Conservation (phyloP, 768 basidiomycete genomes). For the Mycena vulgaris region DNA sequence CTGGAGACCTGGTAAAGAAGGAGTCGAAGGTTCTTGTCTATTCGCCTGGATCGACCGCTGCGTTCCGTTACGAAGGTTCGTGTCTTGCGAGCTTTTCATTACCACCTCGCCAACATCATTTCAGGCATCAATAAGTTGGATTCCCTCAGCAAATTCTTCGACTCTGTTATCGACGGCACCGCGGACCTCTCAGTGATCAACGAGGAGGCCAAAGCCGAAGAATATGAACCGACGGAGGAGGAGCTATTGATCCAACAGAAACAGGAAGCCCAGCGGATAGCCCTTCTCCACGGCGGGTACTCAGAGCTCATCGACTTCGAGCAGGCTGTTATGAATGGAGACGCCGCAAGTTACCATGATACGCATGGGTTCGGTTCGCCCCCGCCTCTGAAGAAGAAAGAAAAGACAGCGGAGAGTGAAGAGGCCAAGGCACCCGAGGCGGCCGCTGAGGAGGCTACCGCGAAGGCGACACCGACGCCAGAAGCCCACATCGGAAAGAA, state of each 20-base stretch:
- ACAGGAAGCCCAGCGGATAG: conserved; percentile 69
- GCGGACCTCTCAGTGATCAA: conserved; percentile 65
- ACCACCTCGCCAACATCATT: background rate
- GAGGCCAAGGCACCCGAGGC: conserved; percentile 3
- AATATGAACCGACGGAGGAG: conserved; percentile 56
- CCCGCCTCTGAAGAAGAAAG: conserved; percentile 49
- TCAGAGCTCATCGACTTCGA: conserved; percentile 68
- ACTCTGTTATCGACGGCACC: conserved; percentile 78
- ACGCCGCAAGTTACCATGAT: conserved; percentile 62
- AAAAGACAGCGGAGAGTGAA: conserved; percentile 27
- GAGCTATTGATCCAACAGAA: conserved; percentile 64
- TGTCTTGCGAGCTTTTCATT: background rate
- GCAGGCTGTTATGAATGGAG: conserved; percentile 59
- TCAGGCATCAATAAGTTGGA: conserved; percentile 82
- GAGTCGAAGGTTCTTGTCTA: conserved; percentile 82
- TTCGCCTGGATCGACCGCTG: conserved; percentile 68
- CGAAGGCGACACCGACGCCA: conserved; percentile 6
- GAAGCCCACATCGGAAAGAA: conserved; percentile 28
- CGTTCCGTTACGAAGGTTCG: conserved; percentile 79
- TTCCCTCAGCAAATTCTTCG: conserved; percentile 81
- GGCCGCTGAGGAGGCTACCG: too few relatives aligned
- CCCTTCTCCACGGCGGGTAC: conserved; percentile 67
- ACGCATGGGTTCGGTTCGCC: conserved; percentile 56
- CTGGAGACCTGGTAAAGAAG: conserved; percentile 59
- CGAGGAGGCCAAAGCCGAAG: conserved; percentile 58